Evolutionary conservation across 2,329 filamentous ascomycete genomes (phyloP).

Genomic region (Penicillium sclerotiorum): DNA sequence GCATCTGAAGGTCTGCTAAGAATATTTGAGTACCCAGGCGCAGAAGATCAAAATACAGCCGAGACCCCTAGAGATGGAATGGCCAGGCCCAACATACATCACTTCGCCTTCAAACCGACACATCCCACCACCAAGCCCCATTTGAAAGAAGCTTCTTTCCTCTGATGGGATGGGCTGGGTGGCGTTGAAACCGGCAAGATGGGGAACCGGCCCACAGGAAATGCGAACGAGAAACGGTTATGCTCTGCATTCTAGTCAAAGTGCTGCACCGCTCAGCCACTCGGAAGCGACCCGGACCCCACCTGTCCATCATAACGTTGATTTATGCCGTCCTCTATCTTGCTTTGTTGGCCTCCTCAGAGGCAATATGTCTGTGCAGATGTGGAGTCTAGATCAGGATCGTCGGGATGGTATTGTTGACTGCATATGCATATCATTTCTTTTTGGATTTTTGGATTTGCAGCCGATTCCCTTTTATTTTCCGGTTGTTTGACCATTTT

Average conservation of each 20-base stretch:
- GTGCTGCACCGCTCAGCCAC: neutral
- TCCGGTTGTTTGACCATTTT: neutral
- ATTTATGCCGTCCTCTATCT: too few species aligned
- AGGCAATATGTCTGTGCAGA: too few species aligned
- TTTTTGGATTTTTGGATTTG: neutral
- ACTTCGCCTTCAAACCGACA: conserved; percentile 4
- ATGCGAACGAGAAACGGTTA: conserved; percentile 24
- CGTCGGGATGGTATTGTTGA: conserved; percentile 4
- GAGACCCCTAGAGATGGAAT: neutral
- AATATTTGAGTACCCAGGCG: too few species aligned
- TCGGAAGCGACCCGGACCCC: neutral
- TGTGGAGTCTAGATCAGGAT: conserved; percentile 1
- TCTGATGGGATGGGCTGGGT: conserved; percentile 24
- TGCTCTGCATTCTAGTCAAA: conserved; percentile 5
- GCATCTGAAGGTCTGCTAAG: too few species aligned
- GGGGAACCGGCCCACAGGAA: conserved; percentile 17
- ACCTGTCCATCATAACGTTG: conserved; percentile 4
- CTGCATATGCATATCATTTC: conserved; percentile 17
- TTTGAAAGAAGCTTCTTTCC: conserved; percentile 28
- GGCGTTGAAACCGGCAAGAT: conserved; percentile 24
- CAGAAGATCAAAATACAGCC: neutral
- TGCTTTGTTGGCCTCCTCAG: too few species aligned
- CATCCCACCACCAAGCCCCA: conserved; percentile 2
- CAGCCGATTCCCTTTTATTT: neutral
- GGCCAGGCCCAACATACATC: neutral